A percentile compares a stretch with the other conserved stretches of the same genome.
These are phyloP conservation scores for Cocos nucifera DNA, from an alignment of 176 grass and related monocot genomes.

Conservation along the genomic window DNA sequence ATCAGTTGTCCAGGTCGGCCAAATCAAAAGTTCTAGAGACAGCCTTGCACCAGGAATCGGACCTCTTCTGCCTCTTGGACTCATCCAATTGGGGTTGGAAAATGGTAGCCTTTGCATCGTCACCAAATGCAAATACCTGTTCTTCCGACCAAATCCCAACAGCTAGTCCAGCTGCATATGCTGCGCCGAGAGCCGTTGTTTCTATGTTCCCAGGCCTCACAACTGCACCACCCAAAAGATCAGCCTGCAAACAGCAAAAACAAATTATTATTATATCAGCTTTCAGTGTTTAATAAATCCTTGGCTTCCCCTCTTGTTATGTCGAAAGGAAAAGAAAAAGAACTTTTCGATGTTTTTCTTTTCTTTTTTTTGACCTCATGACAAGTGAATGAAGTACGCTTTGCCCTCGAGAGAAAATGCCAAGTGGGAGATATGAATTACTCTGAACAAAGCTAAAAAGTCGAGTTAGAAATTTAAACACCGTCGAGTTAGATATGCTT, in stretches of 20 bases:
- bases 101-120: constrained; percentile 42
- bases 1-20: constrained; percentile 30
- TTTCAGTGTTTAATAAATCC: too few relatives aligned
- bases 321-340: too few relatives aligned
- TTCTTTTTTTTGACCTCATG: too few relatives aligned
- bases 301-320: too few relatives aligned
- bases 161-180: constrained; percentile 76
- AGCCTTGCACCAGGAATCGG: constrained; percentile 59
- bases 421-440: too few relatives aligned
- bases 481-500: too few relatives aligned
- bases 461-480: too few relatives aligned
- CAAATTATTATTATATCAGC: too few relatives aligned
- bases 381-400: too few relatives aligned
- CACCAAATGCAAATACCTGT: constrained; percentile 35
- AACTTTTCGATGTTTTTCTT: too few relatives aligned
- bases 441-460: too few relatives aligned
- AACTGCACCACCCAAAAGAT: constrained; percentile 67
- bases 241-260: constrained; percentile 31
- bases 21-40: constrained; percentile 67
- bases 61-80: constrained; percentile 35
- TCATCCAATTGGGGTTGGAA: constrained; percentile 51
- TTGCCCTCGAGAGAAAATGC: too few relatives aligned
- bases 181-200: constrained; percentile 82
- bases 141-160: constrained; percentile 49
- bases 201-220: constrained; percentile 68